These are phyloP conservation scores for Colletotrichum graminicola DNA, from an alignment of 2,329 filamentous ascomycete species.

Conservation along the genomic window DNA sequence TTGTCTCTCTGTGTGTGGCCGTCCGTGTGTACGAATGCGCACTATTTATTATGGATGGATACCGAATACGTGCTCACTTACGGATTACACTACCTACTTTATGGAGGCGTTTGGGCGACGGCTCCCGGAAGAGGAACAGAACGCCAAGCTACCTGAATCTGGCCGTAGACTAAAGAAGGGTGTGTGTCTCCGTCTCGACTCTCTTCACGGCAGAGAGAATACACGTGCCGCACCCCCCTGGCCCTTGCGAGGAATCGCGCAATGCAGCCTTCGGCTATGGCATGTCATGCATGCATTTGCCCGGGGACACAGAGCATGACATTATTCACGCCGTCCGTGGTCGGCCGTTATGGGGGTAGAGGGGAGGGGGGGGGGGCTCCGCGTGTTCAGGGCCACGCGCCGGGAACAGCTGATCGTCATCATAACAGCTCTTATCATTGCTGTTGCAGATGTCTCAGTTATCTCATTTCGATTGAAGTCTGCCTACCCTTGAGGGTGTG, in stretches of 20 bases:
- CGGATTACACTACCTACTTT: neutral
- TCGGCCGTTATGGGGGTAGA: neutral
- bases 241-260: constrained; percentile 2
- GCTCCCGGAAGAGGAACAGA: neutral
- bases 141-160: neutral
- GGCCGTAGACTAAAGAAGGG: neutral
- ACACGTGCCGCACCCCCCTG: no score
- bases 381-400: constrained; percentile 6
- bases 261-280: constrained; percentile 14
- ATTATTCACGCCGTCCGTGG: neutral
- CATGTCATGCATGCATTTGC: constrained; percentile 11
- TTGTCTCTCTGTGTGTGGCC: neutral
- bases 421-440: constrained; percentile 9
- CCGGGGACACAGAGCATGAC: neutral
- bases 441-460: constrained; percentile 34
- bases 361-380: neutral
- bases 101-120: constrained; percentile 15
- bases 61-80: no score
- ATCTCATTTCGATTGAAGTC: constrained; percentile 29
- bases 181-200: neutral
- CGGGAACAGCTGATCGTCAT: constrained; percentile 25
- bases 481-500: neutral
- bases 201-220: neutral
- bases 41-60: no score
- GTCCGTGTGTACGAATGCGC: neutral